These are phyloP conservation scores for Xerocomellus chrysenteron DNA, from an alignment of 768 basidiomycete species.

Conservation along the genomic window DNA sequence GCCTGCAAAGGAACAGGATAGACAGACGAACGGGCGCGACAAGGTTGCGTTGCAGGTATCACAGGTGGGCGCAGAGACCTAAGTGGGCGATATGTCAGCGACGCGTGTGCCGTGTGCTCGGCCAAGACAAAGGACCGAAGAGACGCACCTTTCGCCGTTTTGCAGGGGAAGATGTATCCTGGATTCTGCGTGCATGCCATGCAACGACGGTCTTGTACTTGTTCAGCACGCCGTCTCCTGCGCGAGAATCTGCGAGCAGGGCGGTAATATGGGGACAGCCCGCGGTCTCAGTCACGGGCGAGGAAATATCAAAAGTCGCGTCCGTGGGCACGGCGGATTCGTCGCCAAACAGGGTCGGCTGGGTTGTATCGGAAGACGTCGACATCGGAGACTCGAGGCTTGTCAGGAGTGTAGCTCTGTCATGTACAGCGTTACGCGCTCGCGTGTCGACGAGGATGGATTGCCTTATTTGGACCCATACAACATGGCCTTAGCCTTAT, in stretches of 20 bases:
- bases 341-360: constrained; percentile 31
- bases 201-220: constrained; percentile 55
- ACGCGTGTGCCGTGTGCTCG: neutral
- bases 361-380: constrained; percentile 30
- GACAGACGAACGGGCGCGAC: constrained; percentile 67
- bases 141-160: constrained; percentile 66
- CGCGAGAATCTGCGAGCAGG: constrained; percentile 35
- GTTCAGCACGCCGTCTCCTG: constrained; percentile 33
- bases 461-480: constrained; percentile 14
- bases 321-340: constrained; percentile 16
- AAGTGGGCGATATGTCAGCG: neutral
- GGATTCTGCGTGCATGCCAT: constrained; percentile 52
- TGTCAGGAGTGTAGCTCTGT: neutral
- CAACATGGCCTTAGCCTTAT: neutral
- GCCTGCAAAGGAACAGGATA: constrained; percentile 67
- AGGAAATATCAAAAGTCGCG: constrained; percentile 8
- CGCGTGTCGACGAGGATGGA: neutral
- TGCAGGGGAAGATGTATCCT: constrained; percentile 46
- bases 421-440: neutral
- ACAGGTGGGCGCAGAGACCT: constrained; percentile 64
- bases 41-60: constrained; percentile 55
- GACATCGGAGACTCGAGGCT: constrained; percentile 20
- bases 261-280: constrained; percentile 43
- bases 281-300: constrained; percentile 3
- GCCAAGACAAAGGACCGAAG: neutral